phyloP scores from a whole-genome alignment of 2,329 filamentous ascomycete genomes.

The Apiospora rasikravindrae region DNA sequence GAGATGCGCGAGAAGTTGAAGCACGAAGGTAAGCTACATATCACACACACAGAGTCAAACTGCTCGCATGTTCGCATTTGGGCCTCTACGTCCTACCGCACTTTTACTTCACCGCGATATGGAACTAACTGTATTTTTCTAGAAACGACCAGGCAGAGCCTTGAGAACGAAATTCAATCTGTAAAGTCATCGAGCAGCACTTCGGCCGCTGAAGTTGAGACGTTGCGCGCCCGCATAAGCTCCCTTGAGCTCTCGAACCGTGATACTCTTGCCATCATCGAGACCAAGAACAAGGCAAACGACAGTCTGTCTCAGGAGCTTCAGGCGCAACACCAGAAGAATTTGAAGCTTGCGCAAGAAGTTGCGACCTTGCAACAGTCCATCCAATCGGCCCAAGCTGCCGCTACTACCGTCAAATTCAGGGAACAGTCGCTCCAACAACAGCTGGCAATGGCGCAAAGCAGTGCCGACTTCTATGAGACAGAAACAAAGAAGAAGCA shows the following conservation, averaged over 20 bases:
- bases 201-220: slow-evolving; percentile 76
- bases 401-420: slow-evolving; percentile 83
- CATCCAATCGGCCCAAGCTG: slow-evolving; percentile 80
- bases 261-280: slow-evolving; percentile 85
- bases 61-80: not conserved
- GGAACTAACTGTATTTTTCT: slow-evolving; percentile 27
- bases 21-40: slow-evolving; percentile 70
- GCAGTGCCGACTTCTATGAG: slow-evolving; percentile 93
- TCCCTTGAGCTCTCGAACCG: slow-evolving; percentile 91
- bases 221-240: slow-evolving; percentile 80
- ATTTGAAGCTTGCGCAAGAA: slow-evolving; percentile 81
- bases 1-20: slow-evolving; percentile 81
- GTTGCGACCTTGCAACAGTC: slow-evolving; percentile 82
- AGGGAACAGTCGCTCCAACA: slow-evolving; percentile 89
- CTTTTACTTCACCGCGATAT: not conserved
- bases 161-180: slow-evolving; percentile 82
- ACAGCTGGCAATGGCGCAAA: slow-evolving; percentile 85
- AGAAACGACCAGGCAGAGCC: slow-evolving; percentile 77
- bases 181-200: slow-evolving; percentile 77
- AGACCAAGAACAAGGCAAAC: slow-evolving; percentile 86
- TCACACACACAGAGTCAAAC: not conserved
- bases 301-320: slow-evolving; percentile 86
- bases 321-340: slow-evolving; percentile 86
- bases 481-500: slow-evolving; percentile 89
- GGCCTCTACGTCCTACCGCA: not conserved